Conservation (phyloP, 768 basidiomycete species). For the Termitomyces sp. region DNA sequence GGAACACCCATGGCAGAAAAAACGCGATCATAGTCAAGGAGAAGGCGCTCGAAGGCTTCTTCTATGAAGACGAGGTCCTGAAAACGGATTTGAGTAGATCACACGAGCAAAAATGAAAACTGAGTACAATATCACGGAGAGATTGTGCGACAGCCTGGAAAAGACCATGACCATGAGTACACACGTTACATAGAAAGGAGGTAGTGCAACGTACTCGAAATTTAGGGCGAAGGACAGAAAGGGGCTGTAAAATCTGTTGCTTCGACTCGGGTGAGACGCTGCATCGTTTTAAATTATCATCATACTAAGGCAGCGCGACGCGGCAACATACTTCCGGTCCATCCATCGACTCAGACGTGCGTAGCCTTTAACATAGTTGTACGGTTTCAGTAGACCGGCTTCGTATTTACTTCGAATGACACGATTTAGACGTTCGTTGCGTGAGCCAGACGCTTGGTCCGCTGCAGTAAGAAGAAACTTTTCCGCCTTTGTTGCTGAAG, state of each 20-base stretch:
- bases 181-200: background rate
- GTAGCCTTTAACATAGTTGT: slow-evolving; percentile 96
- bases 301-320: background rate
- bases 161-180: background rate
- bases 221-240: slow-evolving; percentile 82
- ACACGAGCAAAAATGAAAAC: slow-evolving; percentile 5
- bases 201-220: slow-evolving; percentile 57
- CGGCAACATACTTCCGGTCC: slow-evolving; percentile 72
- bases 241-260: slow-evolving; percentile 86
- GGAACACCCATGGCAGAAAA: slow-evolving; percentile 97
- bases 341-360: slow-evolving; percentile 91
- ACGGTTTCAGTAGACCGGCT: slow-evolving; percentile 90
- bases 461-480: slow-evolving; percentile 90
- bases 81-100: background rate
- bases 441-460: slow-evolving; percentile 87
- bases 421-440: slow-evolving; percentile 84
- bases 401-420: slow-evolving; percentile 98
- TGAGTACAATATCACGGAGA: slow-evolving; percentile 73
- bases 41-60: slow-evolving; percentile 92
- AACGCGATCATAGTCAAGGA: slow-evolving; percentile 94
- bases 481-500: slow-evolving; percentile 79
- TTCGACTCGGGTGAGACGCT: slow-evolving; percentile 91
- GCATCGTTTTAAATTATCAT: slow-evolving; percentile 2
- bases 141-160: slow-evolving; percentile 75
- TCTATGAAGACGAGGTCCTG: slow-evolving; percentile 96